phyloP scores from a whole-genome alignment of 2,329 filamentous ascomycete species.

The Thermochaetoides dissita region DNA sequence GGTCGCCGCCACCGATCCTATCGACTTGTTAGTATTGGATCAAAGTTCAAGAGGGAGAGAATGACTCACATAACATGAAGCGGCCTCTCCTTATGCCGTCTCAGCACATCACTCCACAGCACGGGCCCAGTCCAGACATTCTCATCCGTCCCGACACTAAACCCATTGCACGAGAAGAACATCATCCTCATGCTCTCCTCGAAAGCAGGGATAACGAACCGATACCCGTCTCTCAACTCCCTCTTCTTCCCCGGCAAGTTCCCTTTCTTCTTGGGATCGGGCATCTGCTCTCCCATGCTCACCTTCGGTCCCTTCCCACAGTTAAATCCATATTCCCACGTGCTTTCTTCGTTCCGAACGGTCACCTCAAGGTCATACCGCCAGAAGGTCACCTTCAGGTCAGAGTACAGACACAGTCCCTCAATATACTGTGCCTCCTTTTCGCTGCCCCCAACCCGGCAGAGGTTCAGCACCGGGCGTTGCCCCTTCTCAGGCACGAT shows the following conservation, averaged over 20 bases:
- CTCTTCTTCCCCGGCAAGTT: too few relatives aligned
- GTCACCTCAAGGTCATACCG: slow-evolving; percentile 72
- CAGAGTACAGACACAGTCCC: slow-evolving; percentile 49
- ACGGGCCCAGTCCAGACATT: slow-evolving; percentile 80
- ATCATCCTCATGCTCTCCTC: slow-evolving; percentile 92
- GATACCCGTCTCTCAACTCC: slow-evolving; percentile 13
- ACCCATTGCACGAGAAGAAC: slow-evolving; percentile 98
- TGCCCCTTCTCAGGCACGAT: slow-evolving; percentile 31
- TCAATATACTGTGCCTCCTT: slow-evolving; percentile 26
- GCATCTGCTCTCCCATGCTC: slow-evolving; percentile 26
- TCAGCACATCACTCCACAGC: slow-evolving; percentile 85
- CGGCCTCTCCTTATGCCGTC: slow-evolving; percentile 62
- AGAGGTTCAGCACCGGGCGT: slow-evolving; percentile 45
- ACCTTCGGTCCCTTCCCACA: slow-evolving; percentile 39
- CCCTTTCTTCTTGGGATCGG: too few relatives aligned
- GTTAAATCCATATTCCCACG: slow-evolving; percentile 63
- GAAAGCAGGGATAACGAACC: slow-evolving; percentile 72
- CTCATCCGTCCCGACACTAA: slow-evolving; percentile 75
- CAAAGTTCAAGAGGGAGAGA: too few relatives aligned
- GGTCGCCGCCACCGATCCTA: slow-evolving; percentile 83
- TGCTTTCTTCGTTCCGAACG: slow-evolving; percentile 49
- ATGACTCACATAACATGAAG: slow-evolving; percentile 70
- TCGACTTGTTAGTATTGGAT: not conserved
- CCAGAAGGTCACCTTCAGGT: slow-evolving; percentile 73
- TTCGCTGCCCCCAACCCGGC: slow-evolving; percentile 16